Percentiles rank a stretch among this genome's conserved stretches.
These are phyloP conservation scores for Penicillium roqueforti DNA, from an alignment of 495 filamentous ascomycete species.

Conservation along the genomic window DNA sequence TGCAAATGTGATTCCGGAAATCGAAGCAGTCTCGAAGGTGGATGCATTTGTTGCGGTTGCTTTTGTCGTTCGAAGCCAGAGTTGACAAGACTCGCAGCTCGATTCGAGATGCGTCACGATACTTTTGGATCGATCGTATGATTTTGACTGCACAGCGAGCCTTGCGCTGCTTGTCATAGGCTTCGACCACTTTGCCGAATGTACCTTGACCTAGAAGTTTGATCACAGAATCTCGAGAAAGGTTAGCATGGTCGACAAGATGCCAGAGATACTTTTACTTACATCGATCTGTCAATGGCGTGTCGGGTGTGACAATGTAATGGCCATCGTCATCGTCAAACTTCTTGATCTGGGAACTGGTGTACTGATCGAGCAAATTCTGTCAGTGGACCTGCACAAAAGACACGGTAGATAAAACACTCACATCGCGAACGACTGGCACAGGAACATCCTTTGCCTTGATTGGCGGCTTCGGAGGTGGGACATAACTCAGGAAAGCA, in stretches of 20 bases:
- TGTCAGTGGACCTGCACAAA: conserved; percentile 16
- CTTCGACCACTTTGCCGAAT: conserved; percentile 96
- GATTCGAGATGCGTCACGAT: conserved; percentile 94
- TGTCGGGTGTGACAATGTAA: conserved; percentile 84
- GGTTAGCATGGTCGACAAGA: conserved; percentile 11
- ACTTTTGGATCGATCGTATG: conserved; percentile 96
- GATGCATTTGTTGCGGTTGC: conserved; percentile 94
- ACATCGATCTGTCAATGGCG: conserved; percentile 85
- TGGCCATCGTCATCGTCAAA: conserved; percentile 96
- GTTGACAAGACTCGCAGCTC: conserved; percentile 91
- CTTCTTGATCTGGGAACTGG: conserved; percentile 49
- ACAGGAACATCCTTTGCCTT: conserved; percentile 91
- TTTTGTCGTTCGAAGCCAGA: conserved; percentile 79
- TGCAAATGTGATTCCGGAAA: conserved; percentile 96
- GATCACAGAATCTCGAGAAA: conserved; percentile 68
- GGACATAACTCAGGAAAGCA: conserved; percentile 72
- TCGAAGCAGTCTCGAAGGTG: conserved; percentile 97
- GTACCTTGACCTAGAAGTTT: conserved; percentile 92
- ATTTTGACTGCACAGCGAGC: conserved; percentile 92
- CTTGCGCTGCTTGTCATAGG: conserved; percentile 68
- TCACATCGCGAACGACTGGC: conserved; percentile 75
- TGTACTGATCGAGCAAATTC: conserved; percentile 29
- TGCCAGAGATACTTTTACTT: conserved; percentile 35
- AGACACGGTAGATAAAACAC: conserved; percentile 30
- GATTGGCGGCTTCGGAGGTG: conserved; percentile 80